A percentile compares a stretch with the other conserved stretches of the same genome.
Evolutionary conservation across 352 stramenopile species (phyloP).

Genomic region (Phytophthora litchii): DNA sequence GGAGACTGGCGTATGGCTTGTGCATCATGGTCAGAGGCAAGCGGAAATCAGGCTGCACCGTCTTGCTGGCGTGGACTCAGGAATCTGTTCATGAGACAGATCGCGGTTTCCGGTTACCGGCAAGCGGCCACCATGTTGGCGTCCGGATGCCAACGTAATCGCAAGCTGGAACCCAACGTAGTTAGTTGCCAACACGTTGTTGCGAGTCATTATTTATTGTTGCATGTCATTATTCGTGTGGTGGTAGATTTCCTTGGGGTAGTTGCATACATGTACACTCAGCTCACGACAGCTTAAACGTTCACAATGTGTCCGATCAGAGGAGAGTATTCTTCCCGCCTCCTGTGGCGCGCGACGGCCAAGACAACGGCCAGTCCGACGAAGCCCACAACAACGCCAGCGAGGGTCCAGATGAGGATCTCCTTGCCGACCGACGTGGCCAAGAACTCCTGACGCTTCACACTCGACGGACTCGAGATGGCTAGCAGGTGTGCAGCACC

Average conservation of each 20-base stretch:
- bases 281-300: constrained; percentile 11
- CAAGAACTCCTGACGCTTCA: constrained; percentile 24
- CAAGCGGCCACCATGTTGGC: no score
- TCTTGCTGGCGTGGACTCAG: background rate
- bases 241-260: no score
- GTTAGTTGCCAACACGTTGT: no score
- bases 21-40: background rate
- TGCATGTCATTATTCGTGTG: no score
- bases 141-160: no score
- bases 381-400: constrained; percentile 16
- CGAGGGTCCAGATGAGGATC: constrained; percentile 30
- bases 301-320: constrained; percentile 33
- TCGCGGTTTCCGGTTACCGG: no score
- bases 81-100: no score
- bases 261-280: background rate
- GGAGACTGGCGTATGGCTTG: constrained; percentile 10
- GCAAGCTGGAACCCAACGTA: no score
- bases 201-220: no score
- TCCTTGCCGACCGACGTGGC: constrained; percentile 18
- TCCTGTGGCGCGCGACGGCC: constrained; percentile 25
- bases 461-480: constrained; percentile 26
- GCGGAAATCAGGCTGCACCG: background rate
- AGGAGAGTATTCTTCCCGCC: constrained; percentile 33
- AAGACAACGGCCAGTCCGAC: constrained; percentile 17
- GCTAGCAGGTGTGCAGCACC: constrained; percentile 63